Evolutionary conservation across 2,329 filamentous ascomycete species (phyloP), one percentile per base, ranked within the genome.

Genomic region (Penicillium expansum): DNA sequence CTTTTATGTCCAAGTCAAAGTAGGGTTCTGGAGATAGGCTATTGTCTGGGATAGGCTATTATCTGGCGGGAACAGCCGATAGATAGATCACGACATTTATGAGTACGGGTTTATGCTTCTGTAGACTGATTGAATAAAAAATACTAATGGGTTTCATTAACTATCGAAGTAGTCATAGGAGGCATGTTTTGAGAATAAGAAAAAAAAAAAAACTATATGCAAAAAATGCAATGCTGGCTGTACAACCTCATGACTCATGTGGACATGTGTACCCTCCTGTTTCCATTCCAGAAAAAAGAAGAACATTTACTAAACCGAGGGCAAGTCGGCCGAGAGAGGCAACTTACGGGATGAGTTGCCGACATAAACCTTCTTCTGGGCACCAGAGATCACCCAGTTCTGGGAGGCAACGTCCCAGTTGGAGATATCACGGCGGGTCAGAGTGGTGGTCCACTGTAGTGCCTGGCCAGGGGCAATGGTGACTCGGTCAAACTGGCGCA

Each of bases 361-460:
- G 6, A 87, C 84, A 61, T 82, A 83, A 39, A 85, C 79, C 56
- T 77, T 85, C 79, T 86, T 86, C 51, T 79, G 74, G 63, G 83
- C 79, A 22, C 76, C 66, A 30, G 77, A 79, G 52, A 87, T 78
- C 44, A 91, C 83, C 92, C 93, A 97, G 79, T 97, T 87, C 80
- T 97, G 92, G n/a, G 77, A 72, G 1, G 70, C 80, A 0, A 83
- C 78, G 64, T 96, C 90, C 92, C 93, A 97, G 77, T 92, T 94
- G 71, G 88, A 91, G 55, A 97, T 65, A 69, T 97, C 93, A 55
- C 91, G 86, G 38, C 92, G 83, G 6, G 86, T 92, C 54, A 97
- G 75, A 16, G 86, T 82, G 0, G 84, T 86, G 0, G 74, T 80
- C 78, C 94, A 95, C 2, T 80, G 83, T 4, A 78, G 80, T 50